These are phyloP conservation scores for Monosporascus ibericus DNA, from an alignment of 2,329 filamentous ascomycete species.

Conservation along the genomic window DNA sequence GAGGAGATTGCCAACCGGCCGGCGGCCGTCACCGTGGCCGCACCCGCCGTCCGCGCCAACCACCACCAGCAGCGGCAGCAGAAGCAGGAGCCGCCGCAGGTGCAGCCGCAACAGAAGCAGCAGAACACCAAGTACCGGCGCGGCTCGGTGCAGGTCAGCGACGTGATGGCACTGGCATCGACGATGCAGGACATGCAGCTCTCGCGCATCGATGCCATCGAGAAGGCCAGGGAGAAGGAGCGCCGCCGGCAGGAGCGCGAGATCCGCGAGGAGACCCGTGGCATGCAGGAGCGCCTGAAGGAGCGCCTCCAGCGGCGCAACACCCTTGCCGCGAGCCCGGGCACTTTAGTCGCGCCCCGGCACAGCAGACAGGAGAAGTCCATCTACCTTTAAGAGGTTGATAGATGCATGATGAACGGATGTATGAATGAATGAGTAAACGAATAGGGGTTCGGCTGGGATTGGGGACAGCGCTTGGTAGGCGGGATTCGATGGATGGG, in stretches of 20 bases:
- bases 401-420: background rate
- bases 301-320: background rate
- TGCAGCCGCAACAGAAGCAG: background rate
- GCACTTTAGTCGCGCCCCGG: background rate
- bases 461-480: background rate
- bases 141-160: constrained; percentile 27
- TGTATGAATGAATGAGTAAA: background rate
- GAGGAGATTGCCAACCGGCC: constrained; percentile 34
- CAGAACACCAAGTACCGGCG: constrained; percentile 13
- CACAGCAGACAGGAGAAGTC: background rate
- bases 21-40: constrained; percentile 17
- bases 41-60: constrained; percentile 15
- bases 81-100: background rate
- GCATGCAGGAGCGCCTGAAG: background rate
- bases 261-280: background rate
- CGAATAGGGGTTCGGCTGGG: background rate
- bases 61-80: background rate
- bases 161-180: background rate
- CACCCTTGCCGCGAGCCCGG: background rate
- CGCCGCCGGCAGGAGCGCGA: background rate
- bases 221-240: background rate
- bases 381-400: background rate
- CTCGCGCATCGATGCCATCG: background rate
- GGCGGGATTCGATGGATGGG: background rate
- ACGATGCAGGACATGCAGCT: background rate